Percentiles rank a stretch among this genome's conserved stretches.
Evolutionary conservation across 2,329 filamentous ascomycete genomes (phyloP).

Genomic region (Tolypocladium album): DNA sequence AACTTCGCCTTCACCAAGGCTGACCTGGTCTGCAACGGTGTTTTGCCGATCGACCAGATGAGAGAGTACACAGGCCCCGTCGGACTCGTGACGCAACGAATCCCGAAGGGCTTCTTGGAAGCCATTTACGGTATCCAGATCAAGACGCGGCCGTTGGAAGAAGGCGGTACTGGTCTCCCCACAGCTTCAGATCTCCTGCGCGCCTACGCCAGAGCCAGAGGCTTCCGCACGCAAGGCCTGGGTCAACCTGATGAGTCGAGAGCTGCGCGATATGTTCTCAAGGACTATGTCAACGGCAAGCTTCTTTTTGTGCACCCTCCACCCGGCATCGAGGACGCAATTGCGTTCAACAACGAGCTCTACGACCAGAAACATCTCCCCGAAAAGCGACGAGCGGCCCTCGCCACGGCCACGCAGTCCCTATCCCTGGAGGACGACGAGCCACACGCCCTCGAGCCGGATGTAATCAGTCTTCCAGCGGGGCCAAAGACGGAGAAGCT

Average conservation of each 20-base stretch:
- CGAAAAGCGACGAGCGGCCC: conserved; percentile 61
- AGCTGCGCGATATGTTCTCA: conserved; percentile 79
- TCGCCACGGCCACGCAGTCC: conserved; percentile 39
- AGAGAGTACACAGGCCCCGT: conserved; percentile 85
- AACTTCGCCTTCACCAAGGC: conserved; percentile 97
- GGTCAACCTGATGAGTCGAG: conserved; percentile 90
- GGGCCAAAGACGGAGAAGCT: conserved; percentile 67
- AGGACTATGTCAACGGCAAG: conserved; percentile 97
- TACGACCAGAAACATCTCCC: conserved; percentile 79
- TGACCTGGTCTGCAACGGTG: conserved; percentile 88
- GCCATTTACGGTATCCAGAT: conserved; percentile 92
- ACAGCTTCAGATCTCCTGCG: conserved; percentile 77
- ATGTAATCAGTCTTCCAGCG: conserved; percentile 39
- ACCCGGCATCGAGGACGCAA: conserved; percentile 58
- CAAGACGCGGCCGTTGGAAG: conserved; percentile 66
- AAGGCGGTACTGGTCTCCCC: conserved; percentile 82
- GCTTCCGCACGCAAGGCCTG: conserved; percentile 80
- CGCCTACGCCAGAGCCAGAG: conserved; percentile 79
- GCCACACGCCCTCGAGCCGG: conserved; percentile 25
- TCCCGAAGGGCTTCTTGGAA: conserved; percentile 83
- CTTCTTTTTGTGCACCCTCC: conserved; percentile 86
- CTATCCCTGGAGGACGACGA: conserved; percentile 28
- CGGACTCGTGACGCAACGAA: conserved; percentile 69
- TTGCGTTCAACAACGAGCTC: conserved; percentile 78
- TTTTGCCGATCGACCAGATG: conserved; percentile 92